Percentiles rank a stretch among this genome's conserved stretches.
Evolutionary conservation across 2,329 filamentous ascomycete species (phyloP).

Genomic region (Fusarium haematococcum): DNA sequence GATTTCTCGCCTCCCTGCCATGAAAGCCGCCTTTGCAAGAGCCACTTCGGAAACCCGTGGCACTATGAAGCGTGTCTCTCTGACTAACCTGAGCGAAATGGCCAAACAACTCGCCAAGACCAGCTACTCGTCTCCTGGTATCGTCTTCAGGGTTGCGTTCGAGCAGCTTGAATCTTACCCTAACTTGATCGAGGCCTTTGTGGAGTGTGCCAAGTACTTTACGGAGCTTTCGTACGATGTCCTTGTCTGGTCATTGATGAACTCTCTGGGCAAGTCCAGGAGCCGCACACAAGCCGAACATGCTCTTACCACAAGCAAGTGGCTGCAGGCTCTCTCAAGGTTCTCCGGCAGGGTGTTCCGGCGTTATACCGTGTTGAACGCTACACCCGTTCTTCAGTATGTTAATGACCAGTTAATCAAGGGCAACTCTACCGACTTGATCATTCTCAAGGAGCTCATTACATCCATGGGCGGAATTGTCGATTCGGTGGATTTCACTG

Average conservation of each 20-base stretch:
- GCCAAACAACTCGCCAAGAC: constrained; percentile 90
- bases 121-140: constrained; percentile 89
- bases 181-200: constrained; percentile 94
- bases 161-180: constrained; percentile 93
- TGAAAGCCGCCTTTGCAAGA: constrained; percentile 81
- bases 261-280: constrained; percentile 72
- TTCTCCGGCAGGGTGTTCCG: constrained; percentile 93
- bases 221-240: constrained; percentile 94
- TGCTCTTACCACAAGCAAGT: constrained; percentile 83
- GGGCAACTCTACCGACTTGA: constrained; percentile 89
- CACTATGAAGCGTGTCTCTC: constrained; percentile 88
- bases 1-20: constrained; percentile 80
- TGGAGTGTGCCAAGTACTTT: constrained; percentile 95
- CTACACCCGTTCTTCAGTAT: constrained; percentile 88
- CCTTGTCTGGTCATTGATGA: constrained; percentile 91
- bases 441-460: constrained; percentile 91
- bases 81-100: constrained; percentile 87
- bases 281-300: constrained; percentile 73
- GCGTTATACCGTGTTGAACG: constrained; percentile 85
- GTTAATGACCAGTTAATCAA: constrained; percentile 84
- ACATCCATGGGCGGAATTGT: constrained; percentile 94
- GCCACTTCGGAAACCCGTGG: constrained; percentile 84
- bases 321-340: constrained; percentile 89
- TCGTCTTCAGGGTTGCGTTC: constrained; percentile 90
- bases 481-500: constrained; percentile 87